Evolutionary conservation across 257 asterid species (phyloP).

Genomic region (Striga asiatica): DNA sequence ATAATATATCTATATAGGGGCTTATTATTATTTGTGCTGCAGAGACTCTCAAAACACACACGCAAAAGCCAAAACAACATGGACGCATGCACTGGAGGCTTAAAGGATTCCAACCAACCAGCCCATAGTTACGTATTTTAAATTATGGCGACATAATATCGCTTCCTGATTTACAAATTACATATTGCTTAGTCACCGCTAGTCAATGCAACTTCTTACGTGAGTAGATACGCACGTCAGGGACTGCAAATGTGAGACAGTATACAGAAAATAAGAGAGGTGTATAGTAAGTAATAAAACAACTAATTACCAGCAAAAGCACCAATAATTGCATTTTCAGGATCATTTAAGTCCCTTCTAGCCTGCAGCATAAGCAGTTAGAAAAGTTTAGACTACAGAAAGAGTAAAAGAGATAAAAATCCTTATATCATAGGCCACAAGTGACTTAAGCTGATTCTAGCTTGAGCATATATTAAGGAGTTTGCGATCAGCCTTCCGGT

Average conservation of each 20-base stretch:
- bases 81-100: too few relatives aligned
- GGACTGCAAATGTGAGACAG: neutral
- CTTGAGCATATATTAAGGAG: too few relatives aligned
- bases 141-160: too few relatives aligned
- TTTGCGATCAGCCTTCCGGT: too few relatives aligned
- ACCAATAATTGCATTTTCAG: conserved; percentile 60
- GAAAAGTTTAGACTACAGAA: neutral
- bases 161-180: too few relatives aligned
- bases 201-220: too few relatives aligned
- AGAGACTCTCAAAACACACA: too few relatives aligned
- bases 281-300: neutral
- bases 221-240: too few relatives aligned
- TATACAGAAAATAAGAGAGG: neutral
- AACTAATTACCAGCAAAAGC: conserved; percentile 53
- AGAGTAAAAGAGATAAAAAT: neutral
- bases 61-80: too few relatives aligned
- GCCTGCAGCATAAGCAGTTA: conserved; percentile 31
- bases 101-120: too few relatives aligned
- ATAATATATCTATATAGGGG: neutral
- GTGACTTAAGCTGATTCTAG: neutral
- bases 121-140: too few relatives aligned
- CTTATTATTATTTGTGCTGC: neutral
- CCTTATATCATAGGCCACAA: neutral
- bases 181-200: too few relatives aligned
- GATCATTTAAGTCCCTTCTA: conserved; percentile 46